Evolutionary conservation across 2,329 filamentous ascomycete species (phyloP).

Genomic region (Seiridium unicorne): DNA sequence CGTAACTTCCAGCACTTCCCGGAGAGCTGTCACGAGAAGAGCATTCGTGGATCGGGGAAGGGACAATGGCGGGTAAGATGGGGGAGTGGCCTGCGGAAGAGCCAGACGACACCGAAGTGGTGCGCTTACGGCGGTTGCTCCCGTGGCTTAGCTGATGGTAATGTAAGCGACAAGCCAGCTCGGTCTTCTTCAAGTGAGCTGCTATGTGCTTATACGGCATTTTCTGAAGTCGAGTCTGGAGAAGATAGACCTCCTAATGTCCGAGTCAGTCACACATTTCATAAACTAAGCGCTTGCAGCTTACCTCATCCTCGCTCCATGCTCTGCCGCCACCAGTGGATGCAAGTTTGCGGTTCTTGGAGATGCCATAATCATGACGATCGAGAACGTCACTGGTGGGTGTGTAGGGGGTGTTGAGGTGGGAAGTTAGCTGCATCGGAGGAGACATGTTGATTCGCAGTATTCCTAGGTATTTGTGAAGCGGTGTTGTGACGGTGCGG

Average conservation of each 20-base stretch:
- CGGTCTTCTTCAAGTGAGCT: conserved; percentile 81
- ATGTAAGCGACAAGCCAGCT: conserved; percentile 82
- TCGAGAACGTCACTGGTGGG: conserved; percentile 53
- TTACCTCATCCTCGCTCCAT: conserved; percentile 84
- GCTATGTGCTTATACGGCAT: conserved; percentile 92
- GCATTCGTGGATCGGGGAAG: conserved; percentile 50
- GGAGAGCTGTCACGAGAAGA: conserved; percentile 47
- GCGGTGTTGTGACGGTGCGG: conserved; percentile 27
- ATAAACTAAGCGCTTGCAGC: conserved; percentile 23
- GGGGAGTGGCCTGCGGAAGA: conserved; percentile 57
- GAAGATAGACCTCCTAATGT: conserved; percentile 73
- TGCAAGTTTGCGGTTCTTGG: conserved; percentile 65
- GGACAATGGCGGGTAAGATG: conserved; percentile 42
- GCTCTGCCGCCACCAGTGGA: conserved; percentile 75
- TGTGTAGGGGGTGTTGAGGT: conserved; percentile 41
- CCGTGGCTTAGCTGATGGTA: conserved; percentile 84
- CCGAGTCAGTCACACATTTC: neutral
- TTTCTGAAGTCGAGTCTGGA: conserved; percentile 81
- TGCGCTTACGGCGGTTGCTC: conserved; percentile 76
- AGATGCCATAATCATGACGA: conserved; percentile 58
- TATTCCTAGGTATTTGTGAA: conserved; percentile 8
- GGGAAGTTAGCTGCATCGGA: conserved; percentile 43
- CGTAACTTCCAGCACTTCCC: conserved; percentile 42
- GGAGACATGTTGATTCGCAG: conserved; percentile 44
- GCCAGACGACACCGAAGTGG: conserved; percentile 66